Evolutionary conservation across 768 basidiomycete genomes (phyloP).

Genomic region (Butyriboletus loyo): DNA sequence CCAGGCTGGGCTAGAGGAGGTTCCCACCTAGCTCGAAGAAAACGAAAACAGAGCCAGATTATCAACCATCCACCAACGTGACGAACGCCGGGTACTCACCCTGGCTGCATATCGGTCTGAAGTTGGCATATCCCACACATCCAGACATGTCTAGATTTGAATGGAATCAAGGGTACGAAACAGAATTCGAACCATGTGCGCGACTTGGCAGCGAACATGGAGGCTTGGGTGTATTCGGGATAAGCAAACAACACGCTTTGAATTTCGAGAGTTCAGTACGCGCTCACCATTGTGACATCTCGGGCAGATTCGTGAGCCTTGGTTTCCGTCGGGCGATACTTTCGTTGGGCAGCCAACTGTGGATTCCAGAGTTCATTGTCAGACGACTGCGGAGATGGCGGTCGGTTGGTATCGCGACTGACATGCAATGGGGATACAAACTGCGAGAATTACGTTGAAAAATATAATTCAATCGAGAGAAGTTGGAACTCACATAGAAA

Average conservation of each 20-base stretch:
- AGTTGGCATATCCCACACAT: constrained; percentile 71
- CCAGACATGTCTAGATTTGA: constrained; percentile 62
- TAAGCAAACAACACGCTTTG: not conserved
- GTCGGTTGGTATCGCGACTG: constrained; percentile 17
- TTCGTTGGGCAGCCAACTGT: constrained; percentile 67
- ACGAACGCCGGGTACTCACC: constrained; percentile 36
- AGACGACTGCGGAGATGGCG: constrained; percentile 10
- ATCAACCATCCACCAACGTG: not conserved
- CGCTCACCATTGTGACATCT: constrained; percentile 67
- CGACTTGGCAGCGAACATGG: constrained; percentile 60
- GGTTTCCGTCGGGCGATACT: constrained; percentile 53
- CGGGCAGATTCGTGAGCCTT: constrained; percentile 59
- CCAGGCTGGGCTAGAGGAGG: constrained; percentile 34
- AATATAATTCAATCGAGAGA: not conserved
- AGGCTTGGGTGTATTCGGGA: constrained; percentile 35
- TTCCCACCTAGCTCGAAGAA: constrained; percentile 29
- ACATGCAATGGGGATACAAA: constrained; percentile 55
- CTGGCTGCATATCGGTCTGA: constrained; percentile 47
- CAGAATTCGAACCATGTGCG: constrained; percentile 76
- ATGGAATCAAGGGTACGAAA: constrained; percentile 68
- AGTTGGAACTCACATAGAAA: constrained; percentile 5
- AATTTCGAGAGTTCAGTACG: not conserved
- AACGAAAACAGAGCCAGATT: not conserved
- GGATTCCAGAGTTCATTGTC: not conserved
- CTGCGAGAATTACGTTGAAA: constrained; percentile 28